Evolutionary conservation across 2,329 filamentous ascomycete species (phyloP).

Genomic region (Claviceps pusilla): DNA sequence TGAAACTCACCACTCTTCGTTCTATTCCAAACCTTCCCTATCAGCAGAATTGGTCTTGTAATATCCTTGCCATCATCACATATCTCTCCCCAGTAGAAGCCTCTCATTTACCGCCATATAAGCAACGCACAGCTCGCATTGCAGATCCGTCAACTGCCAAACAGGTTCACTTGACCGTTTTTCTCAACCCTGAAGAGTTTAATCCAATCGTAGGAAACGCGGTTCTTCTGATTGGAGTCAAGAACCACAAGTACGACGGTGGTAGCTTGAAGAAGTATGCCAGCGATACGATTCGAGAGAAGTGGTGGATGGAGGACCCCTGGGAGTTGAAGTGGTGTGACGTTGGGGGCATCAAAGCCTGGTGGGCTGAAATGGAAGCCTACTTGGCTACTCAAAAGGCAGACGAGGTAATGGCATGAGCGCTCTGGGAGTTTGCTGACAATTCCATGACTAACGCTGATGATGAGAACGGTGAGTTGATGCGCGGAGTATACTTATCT

Average conservation of each 20-base stretch:
- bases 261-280: conserved; percentile 30
- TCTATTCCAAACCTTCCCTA: conserved; percentile 38
- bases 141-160: conserved; percentile 36
- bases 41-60: conserved; percentile 43
- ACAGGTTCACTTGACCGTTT: conserved; percentile 37
- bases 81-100: conserved; percentile 33
- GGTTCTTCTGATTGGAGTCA: conserved; percentile 38
- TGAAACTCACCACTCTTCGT: conserved; percentile 36
- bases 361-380: conserved; percentile 25
- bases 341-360: conserved; percentile 27
- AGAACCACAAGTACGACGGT: conserved; percentile 41
- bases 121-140: conserved; percentile 37
- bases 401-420: conserved; percentile 2
- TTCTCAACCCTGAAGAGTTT: conserved; percentile 37
- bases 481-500: no score
- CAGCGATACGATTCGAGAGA: conserved; percentile 22
- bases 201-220: conserved; percentile 31
- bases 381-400: conserved; percentile 3
- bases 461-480: background rate
- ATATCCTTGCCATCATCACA: conserved; percentile 35
- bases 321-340: conserved; percentile 33
- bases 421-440: no score
- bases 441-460: background rate
- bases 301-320: conserved; percentile 40
- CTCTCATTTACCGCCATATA: conserved; percentile 32